Evolutionary conservation across 306 rosid species (phyloP), one percentile per base, ranked within the genome.

Genomic region (Inga leiocalycina): DNA sequence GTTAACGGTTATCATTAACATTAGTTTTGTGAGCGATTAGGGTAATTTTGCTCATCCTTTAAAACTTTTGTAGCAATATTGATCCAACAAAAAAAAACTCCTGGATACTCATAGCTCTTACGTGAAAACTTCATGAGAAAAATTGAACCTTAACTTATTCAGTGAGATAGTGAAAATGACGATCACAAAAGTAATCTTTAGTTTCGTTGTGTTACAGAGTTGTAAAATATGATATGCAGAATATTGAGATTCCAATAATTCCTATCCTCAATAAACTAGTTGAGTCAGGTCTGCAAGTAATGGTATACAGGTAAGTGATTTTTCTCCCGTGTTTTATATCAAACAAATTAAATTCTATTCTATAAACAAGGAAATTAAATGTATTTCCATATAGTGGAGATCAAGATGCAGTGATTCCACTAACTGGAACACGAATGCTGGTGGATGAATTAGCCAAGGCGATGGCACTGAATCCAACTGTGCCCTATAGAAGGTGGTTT

Each of bases 401-500:
- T 81, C 89, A 89, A 82, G 89, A 90, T 86, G 77, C 87, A 6
- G 82, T 66, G 1, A 19, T 90, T 30, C 89, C 93, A 6, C 81
- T 90, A 27, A 37, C 10, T 4, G 93, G 90, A 8, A 82, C 86
- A 8, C 56, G 91, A 78, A 66, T 54, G 3, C 81, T 86, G 1
- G 86, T 90, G 44, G 52, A 85, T 84, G 64, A 41, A 34, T 46
- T 88, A 22, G 93, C 91, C 72, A 86, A 77, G 77, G 83, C 83
- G 13, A 39, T 82, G 3, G 46, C 82, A 74, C 78, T 91, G 17
- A 85, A 84, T 41, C 75, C 84, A 71, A 88, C 85, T 24, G 86
- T 82, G 59, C 75, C 90, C 17, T 91, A 91, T 49, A 84, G 89
- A 82, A 77, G 87, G 8, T 91, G 95, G 95, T 87, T 91, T 76